Evolutionary conservation across 371 early-diverging fungal species (phyloP).

Genomic region (Dinochytrium kinnereticum): DNA sequence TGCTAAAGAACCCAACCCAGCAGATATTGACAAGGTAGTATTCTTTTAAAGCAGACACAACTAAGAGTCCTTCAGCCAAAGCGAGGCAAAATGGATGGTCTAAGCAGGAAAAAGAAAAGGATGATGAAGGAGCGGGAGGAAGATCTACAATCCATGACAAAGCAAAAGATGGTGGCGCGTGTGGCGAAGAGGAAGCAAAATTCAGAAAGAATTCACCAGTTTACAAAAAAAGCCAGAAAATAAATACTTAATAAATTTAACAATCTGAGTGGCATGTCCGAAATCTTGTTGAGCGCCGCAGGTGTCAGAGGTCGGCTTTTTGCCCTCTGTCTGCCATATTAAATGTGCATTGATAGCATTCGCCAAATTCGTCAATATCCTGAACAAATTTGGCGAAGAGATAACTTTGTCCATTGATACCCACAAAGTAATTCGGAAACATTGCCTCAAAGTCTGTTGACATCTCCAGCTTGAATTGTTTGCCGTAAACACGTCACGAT

Average conservation of each 20-base stretch:
- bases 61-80: conserved; percentile 46
- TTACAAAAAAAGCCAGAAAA: background rate
- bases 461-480: conserved; percentile 52
- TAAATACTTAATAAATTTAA: too few relatives aligned
- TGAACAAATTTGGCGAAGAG: conserved; percentile 60
- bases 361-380: conserved; percentile 52
- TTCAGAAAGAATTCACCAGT: conserved; percentile 31
- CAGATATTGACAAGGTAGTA: background rate
- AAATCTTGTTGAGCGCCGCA: too few relatives aligned
- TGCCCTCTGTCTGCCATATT: too few relatives aligned
- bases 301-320: too few relatives aligned
- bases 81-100: conserved; percentile 68
- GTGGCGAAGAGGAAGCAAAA: conserved; percentile 52
- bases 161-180: conserved; percentile 54
- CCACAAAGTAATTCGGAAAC: background rate
- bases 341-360: conserved; percentile 50
- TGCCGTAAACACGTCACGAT: conserved; percentile 60
- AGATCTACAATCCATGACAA: conserved; percentile 58
- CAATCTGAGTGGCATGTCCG: too few relatives aligned
- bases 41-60: background rate
- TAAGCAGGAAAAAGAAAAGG: conserved; percentile 71
- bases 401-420: conserved; percentile 31
- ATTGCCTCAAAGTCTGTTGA: background rate
- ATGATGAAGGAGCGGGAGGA: conserved; percentile 64
- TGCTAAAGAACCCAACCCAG: conserved; percentile 28